Evolutionary conservation across 2,329 filamentous ascomycete species (phyloP), one percentile per base, ranked within the genome.

Genomic region (Tolypocladium tundrense): DNA sequence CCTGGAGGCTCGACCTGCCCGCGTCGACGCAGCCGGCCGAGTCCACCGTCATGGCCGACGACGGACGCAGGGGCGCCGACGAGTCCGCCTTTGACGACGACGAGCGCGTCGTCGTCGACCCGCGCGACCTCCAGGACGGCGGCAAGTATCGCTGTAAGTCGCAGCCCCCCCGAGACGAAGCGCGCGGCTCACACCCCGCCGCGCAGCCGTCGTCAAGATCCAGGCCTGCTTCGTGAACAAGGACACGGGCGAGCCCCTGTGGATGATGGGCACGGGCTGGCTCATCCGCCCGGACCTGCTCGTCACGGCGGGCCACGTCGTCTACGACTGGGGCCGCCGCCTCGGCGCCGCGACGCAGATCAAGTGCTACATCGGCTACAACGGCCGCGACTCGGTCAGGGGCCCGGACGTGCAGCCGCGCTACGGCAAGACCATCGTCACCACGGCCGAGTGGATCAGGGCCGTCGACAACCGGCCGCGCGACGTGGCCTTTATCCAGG

Each of bases 331-430:
- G 19, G 66, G 54, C 19, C 61, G 62, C 19, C 59, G 62, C 6
- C 50, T 67, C 1, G 62, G 61, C 1, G 55, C 62, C 2, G 61
- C 66, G 1, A 62, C 58, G 0, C 61, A 69, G 53, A 65, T 71
- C 58, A 71, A 68, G 59, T 68, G 64, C 54, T 73, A 68, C 53
- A 70, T 73, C 13, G 70, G 71, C n/a, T 72, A 73, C 55, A 57
- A 62, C 1, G 69, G 70, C 2, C 59, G 61, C 1, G 57, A 54
- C 19, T 60, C 60, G 3, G 42, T 58, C 53, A 35, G 21, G 19
- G 42, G 40, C 9, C 24, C 45, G 11, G 45, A 50, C 31, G 57
- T 56, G 33, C 61, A 63, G 55, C 24, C 56, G 57, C 56, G 65
- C 55, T 27, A 60, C 33, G 68, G 61, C 39, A 57, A 40, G 42